Conservation (phyloP, 495 filamentous ascomycete genomes). For the Rhypophila decipiens region DNA sequence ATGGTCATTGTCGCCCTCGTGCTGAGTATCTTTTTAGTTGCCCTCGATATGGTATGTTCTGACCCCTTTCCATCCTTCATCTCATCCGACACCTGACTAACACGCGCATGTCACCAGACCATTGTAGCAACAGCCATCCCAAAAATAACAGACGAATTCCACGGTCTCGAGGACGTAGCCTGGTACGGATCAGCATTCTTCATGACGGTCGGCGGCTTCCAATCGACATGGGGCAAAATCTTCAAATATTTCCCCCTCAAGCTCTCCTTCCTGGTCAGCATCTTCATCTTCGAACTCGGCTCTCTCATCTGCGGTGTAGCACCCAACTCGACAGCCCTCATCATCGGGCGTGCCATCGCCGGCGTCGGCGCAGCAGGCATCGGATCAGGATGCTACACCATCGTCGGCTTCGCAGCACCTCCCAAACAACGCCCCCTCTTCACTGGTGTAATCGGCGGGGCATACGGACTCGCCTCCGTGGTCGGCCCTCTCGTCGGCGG, state of each 20-base stretch:
- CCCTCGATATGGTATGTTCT: slow-evolving; percentile 48
- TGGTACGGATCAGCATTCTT: slow-evolving; percentile 46
- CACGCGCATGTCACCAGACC: slow-evolving; percentile 10
- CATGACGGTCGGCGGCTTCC: slow-evolving; percentile 29
- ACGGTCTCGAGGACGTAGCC: slow-evolving; percentile 39
- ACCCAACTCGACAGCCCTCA: slow-evolving; percentile 47
- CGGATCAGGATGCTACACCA: slow-evolving; percentile 33
- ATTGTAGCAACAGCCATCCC: slow-evolving; percentile 48
- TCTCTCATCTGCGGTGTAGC: slow-evolving; percentile 51
- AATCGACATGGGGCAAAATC: slow-evolving; percentile 32
- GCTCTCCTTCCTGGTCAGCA: slow-evolving; percentile 31
- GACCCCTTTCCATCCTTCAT: too few relatives aligned
- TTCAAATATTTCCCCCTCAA: slow-evolving; percentile 41
- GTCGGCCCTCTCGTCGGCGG: slow-evolving; percentile 25
- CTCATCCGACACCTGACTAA: too few relatives aligned
- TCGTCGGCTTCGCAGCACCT: slow-evolving; percentile 38
- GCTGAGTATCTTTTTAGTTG: slow-evolving; percentile 43
- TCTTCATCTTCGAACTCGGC: slow-evolving; percentile 48
- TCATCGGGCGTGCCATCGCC: slow-evolving; percentile 53
- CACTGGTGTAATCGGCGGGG: slow-evolving; percentile 40
- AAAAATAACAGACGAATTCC: slow-evolving; percentile 35
- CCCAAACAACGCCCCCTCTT: slow-evolving; percentile 42
- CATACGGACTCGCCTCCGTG: slow-evolving; percentile 42
- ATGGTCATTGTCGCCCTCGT: slow-evolving; percentile 41
- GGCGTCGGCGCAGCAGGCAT: slow-evolving; percentile 44